These are phyloP conservation scores for Lachancea sp. DNA, from an alignment of 805 yeast species.

Conservation along the genomic window DNA sequence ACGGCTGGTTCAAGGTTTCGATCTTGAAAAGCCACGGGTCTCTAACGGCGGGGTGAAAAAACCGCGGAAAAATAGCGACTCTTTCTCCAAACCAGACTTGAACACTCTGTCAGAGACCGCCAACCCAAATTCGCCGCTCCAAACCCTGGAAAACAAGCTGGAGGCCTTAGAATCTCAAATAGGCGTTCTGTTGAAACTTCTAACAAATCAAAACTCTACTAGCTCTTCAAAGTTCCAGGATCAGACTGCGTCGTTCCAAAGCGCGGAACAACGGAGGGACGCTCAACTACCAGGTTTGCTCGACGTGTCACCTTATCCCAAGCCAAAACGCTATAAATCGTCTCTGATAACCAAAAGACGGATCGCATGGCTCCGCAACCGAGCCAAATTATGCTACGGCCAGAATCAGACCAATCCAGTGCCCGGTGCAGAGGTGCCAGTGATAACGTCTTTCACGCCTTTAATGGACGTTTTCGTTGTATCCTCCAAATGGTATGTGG, in stretches of 20 bases:
- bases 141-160: constrained; percentile 8
- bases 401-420: not conserved
- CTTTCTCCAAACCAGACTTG: not conserved
- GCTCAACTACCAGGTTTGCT: not conserved
- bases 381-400: not conserved
- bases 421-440: not conserved
- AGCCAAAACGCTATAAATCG: constrained; percentile 16
- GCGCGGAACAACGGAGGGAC: not conserved
- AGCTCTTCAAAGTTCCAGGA: too few species aligned
- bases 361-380: constrained; percentile 20
- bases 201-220: not conserved
- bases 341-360: constrained; percentile 20
- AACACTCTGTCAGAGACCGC: not conserved
- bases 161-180: constrained; percentile 21
- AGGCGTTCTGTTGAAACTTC: constrained; percentile 11
- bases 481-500: constrained; percentile 23
- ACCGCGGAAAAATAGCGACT: not conserved
- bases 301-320: constrained; percentile 6
- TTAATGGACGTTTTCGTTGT: constrained; percentile 15
- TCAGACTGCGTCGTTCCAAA: not conserved
- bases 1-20: not conserved
- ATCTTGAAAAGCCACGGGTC: not conserved
- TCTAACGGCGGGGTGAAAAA: not conserved
- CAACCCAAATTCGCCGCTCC: not conserved
- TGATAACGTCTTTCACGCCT: constrained; percentile 14